phyloP scores from a whole-genome alignment of 1,139 yeast species.

The Blastobotrys buckinghamii region DNA sequence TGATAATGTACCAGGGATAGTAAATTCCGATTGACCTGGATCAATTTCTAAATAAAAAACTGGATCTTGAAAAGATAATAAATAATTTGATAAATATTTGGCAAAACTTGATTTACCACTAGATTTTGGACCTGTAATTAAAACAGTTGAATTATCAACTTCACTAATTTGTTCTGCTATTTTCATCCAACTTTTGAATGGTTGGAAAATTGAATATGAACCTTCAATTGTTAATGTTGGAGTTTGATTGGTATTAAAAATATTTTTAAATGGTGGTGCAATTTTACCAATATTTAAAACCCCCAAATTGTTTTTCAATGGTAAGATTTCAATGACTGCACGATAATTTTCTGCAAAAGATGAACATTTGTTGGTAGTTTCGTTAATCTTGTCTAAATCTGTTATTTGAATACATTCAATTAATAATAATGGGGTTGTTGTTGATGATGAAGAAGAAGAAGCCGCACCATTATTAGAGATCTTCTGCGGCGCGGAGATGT shows the following conservation, averaged over 20 bases:
- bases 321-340: constrained; percentile 41
- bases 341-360: constrained; percentile 31
- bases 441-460: no score
- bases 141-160: constrained; percentile 25
- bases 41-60: constrained; percentile 66
- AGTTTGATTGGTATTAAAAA: constrained; percentile 14
- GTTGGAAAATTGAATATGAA: constrained; percentile 15
- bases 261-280: constrained; percentile 46
- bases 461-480: constrained; percentile 30
- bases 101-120: constrained; percentile 80
- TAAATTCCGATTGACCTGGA: constrained; percentile 86
- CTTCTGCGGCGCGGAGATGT: constrained; percentile 42
- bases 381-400: constrained; percentile 30
- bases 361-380: constrained; percentile 12
- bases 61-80: constrained; percentile 20
- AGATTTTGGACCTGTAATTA: constrained; percentile 62
- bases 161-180: constrained; percentile 14
- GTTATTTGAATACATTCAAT: constrained; percentile 45
- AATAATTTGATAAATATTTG: constrained; percentile 47
- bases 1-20: constrained; percentile 65
- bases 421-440: constrained; percentile 38
- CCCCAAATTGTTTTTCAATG: constrained; percentile 34
- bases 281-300: constrained; percentile 43
- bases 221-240: constrained; percentile 15
- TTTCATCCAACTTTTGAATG: constrained; percentile 25